phyloP scores from a whole-genome alignment of 768 basidiomycete species.

The Rickenella mellea region DNA sequence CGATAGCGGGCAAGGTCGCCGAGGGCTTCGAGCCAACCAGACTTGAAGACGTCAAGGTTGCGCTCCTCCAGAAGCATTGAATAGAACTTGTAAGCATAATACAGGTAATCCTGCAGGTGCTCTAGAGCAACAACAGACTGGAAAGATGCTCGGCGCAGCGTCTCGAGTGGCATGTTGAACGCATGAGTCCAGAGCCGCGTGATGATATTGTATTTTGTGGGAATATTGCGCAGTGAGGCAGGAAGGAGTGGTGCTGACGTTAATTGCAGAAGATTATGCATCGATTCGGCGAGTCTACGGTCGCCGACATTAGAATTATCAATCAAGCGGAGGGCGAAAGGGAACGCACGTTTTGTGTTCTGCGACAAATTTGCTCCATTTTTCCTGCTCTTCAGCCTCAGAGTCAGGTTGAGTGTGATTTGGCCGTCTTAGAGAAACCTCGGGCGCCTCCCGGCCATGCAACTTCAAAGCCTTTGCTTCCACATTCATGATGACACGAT shows the following conservation, averaged over 20 bases:
- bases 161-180: slow-evolving; percentile 85
- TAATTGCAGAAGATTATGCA: slow-evolving; percentile 80
- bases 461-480: slow-evolving; percentile 67
- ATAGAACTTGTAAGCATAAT: slow-evolving; percentile 93
- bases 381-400: slow-evolving; percentile 64
- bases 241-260: slow-evolving; percentile 84
- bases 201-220: slow-evolving; percentile 93
- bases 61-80: slow-evolving; percentile 81
- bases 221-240: slow-evolving; percentile 79
- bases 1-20: slow-evolving; percentile 93
- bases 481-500: slow-evolving; percentile 71
- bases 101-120: slow-evolving; percentile 88
- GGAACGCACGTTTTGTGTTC: slow-evolving; percentile 79
- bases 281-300: slow-evolving; percentile 78
- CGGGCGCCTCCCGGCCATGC: slow-evolving; percentile 44
- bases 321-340: slow-evolving; percentile 1
- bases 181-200: slow-evolving; percentile 86
- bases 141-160: slow-evolving; percentile 78
- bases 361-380: slow-evolving; percentile 59
- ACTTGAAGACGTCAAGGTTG: slow-evolving; percentile 55
- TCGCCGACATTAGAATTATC: slow-evolving; percentile 10
- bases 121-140: slow-evolving; percentile 67
- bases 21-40: slow-evolving; percentile 91
- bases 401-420: slow-evolving; percentile 22
- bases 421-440: slow-evolving; percentile 25